These are phyloP conservation scores for Claviceps fusiformis DNA, from an alignment of 2,329 filamentous ascomycete species.

Conservation along the genomic window DNA sequence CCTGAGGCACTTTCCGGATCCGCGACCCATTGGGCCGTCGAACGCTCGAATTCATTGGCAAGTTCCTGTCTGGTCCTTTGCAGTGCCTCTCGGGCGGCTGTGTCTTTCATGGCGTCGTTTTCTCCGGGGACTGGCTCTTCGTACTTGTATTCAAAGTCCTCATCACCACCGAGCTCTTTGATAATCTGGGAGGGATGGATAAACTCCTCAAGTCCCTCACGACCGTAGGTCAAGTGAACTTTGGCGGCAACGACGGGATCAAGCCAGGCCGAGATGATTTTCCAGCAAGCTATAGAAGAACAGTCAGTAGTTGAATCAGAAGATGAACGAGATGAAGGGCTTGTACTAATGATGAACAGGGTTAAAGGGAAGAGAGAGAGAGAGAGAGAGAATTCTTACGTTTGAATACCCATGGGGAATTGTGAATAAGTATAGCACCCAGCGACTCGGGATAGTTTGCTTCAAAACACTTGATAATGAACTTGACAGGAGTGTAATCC, in stretches of 20 bases:
- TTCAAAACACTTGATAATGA: slow-evolving; percentile 69
- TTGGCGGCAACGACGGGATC: slow-evolving; percentile 63
- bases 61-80: slow-evolving; percentile 37
- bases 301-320: not conserved
- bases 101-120: slow-evolving; percentile 37
- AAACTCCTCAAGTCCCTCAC: slow-evolving; percentile 47
- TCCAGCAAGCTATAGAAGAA: slow-evolving; percentile 26
- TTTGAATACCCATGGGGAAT: slow-evolving; percentile 59
- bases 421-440: slow-evolving; percentile 58
- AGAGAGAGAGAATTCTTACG: slow-evolving; percentile 9
- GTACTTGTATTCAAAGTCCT: slow-evolving; percentile 53
- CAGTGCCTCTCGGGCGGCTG: slow-evolving; percentile 32
- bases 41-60: slow-evolving; percentile 41
- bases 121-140: slow-evolving; percentile 45
- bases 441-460: slow-evolving; percentile 66
- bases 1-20: slow-evolving; percentile 14
- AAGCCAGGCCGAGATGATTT: slow-evolving; percentile 60
- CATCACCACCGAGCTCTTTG: slow-evolving; percentile 44
- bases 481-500: slow-evolving; percentile 64
- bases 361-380: not conserved
- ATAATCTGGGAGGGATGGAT: slow-evolving; percentile 50
- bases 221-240: slow-evolving; percentile 53
- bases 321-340: not conserved
- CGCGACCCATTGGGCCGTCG: slow-evolving; percentile 45
- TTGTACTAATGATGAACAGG: too few species aligned